Evolutionary conservation across 176 grass and related monocot species (phyloP).

Genomic region (Hordeum marinum): DNA sequence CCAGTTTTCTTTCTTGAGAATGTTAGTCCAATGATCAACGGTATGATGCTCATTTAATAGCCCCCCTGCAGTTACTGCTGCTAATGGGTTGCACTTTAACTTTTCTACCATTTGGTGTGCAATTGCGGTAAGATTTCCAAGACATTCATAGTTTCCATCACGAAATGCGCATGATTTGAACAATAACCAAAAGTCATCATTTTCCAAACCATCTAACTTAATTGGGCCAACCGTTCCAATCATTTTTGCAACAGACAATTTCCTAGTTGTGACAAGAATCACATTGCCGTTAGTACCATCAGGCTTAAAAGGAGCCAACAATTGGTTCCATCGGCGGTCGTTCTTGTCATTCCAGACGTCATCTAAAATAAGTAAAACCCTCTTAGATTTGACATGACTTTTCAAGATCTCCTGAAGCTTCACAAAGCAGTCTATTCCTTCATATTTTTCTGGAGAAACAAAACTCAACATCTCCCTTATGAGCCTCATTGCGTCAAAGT

Average conservation of each 20-base stretch:
- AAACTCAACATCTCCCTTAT: neutral
- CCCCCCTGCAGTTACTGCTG: neutral
- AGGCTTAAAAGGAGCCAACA: neutral
- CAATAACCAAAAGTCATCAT: neutral
- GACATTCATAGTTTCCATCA: neutral
- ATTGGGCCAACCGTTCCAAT: neutral
- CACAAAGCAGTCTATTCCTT: neutral
- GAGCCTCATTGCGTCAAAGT: neutral
- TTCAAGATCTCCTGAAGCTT: neutral
- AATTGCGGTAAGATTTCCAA: neutral
- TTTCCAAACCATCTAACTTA: neutral
- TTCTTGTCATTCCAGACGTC: conserved; percentile 20
- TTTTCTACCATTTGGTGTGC: neutral
- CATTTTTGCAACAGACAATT: neutral
- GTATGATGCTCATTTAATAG: no score
- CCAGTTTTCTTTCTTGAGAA: no score
- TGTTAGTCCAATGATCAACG: no score
- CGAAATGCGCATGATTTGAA: conserved; percentile 14
- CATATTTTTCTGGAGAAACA: neutral
- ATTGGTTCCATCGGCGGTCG: neutral
- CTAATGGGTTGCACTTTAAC: conserved; percentile 10
- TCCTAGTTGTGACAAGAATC: conserved; percentile 20
- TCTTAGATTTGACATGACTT: neutral
- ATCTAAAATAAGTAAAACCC: conserved; percentile 6
- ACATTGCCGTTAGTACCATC: neutral